Evolutionary conservation across 2,329 filamentous ascomycete species (phyloP), one percentile per base, ranked within the genome.

Genomic region (Hortaea werneckii): DNA sequence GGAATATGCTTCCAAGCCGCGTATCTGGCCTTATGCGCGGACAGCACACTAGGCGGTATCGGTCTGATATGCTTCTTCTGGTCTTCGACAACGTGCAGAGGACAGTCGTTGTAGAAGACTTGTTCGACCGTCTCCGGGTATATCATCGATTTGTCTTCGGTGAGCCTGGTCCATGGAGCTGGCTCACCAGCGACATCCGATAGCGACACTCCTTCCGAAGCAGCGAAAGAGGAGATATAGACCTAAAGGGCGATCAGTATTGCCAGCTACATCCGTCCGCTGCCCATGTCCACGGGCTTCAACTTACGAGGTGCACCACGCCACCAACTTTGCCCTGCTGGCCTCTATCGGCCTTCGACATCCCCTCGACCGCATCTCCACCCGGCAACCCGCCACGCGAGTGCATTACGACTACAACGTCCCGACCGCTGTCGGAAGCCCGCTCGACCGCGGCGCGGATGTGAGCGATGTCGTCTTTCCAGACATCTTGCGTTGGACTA

Each of bases 1-100:
- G 66, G 62, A 26, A 72, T 61, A 38, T 65, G 51, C 44, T 59
- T 65, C 58, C 63, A 71, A 0, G 64, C 65, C 11, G 61, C 62
- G 32, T 64, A 62, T 42, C 43, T 51, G 20, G 41, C 42, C 44
- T 49, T 50, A 32, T 29, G 30, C 10, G 44, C 20, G 6, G 61
- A 55, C 28, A 38, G 59, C 56, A 12, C 67, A 41, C 12, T 46
- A 43, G 12, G 37, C 40, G 40, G 41, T 40, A 41, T 40, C 41
- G 5, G 47, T 46, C 13, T 12, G 26, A 42, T 12, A 5, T 43
- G 39, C 12, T 49, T 32, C 11, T 40, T 34, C 37, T 41, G 41
- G 7, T 42, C 37, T 12, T 49, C 42, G n/a, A 39, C 37, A 8
- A 53, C 42, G 1, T 50, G 48, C 29, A 55, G 43, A 0, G 58